A percentile compares a stretch with the other conserved stretches of the same genome.
Evolutionary conservation across 108 stramenopile genomes (phyloP).

Genomic region (Aurantiochytrium sp.): DNA sequence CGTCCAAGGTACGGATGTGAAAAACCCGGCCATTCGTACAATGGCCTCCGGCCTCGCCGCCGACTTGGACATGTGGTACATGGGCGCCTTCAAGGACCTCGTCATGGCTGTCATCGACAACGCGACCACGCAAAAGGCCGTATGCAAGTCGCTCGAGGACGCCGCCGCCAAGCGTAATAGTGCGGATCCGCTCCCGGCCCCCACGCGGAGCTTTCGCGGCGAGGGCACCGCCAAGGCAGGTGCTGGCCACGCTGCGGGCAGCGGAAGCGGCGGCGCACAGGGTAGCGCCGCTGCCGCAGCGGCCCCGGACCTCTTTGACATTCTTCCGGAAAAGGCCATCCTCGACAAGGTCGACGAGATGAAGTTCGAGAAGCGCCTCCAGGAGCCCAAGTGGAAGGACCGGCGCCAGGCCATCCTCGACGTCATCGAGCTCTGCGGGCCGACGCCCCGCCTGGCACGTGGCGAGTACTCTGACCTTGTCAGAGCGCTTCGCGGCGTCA

Average conservation of each 20-base stretch:
- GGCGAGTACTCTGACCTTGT: constrained; percentile 15
- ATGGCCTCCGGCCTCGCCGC: not conserved
- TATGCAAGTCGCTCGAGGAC: not conserved
- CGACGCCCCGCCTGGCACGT: not conserved
- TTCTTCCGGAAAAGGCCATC: not conserved
- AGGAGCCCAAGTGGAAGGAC: constrained; percentile 21
- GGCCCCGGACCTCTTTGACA: not conserved
- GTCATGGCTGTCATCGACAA: constrained; percentile 5
- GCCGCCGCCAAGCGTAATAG: not conserved
- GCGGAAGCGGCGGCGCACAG: too few species aligned
- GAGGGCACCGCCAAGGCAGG: not conserved
- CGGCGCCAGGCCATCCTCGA: not conserved
- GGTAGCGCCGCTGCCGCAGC: not conserved
- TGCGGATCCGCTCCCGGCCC: not conserved
- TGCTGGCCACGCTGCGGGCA: too few species aligned
- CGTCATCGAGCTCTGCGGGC: not conserved
- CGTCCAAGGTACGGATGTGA: not conserved
- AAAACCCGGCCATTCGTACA: not conserved
- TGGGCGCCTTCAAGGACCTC: not conserved
- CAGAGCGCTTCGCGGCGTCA: not conserved
- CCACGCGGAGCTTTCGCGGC: not conserved
- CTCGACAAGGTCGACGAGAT: not conserved
- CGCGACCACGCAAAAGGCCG: not conserved
- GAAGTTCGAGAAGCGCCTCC: not conserved
- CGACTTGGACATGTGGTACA: constrained; percentile 3